These are phyloP conservation scores for Amphichorda felina DNA, from an alignment of 2,329 filamentous ascomycete species.

Conservation along the genomic window DNA sequence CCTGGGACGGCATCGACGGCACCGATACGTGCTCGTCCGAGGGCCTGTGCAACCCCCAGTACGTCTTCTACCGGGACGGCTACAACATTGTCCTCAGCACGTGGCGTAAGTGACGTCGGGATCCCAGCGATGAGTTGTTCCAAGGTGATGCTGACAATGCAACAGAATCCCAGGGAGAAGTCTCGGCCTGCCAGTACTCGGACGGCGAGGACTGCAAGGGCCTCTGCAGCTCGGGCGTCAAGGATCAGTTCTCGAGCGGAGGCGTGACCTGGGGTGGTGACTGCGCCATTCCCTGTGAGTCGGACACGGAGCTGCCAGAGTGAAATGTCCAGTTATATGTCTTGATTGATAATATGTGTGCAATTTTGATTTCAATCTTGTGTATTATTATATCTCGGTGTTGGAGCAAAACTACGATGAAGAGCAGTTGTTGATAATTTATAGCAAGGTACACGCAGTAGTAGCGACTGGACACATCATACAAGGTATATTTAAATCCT, in stretches of 20 bases:
- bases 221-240: not conserved
- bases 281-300: not conserved
- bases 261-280: not conserved
- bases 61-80: slow-evolving; percentile 1
- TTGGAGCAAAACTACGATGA: too few relatives aligned
- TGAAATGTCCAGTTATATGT: too few relatives aligned
- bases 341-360: too few relatives aligned
- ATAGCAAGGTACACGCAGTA: too few relatives aligned
- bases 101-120: slow-evolving; percentile 2
- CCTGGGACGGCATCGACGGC: not conserved
- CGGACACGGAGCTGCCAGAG: too few relatives aligned
- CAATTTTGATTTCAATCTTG: too few relatives aligned
- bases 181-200: not conserved
- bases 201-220: not conserved
- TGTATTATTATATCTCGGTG: too few relatives aligned
- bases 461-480: too few relatives aligned
- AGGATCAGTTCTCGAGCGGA: not conserved
- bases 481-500: too few relatives aligned
- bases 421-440: too few relatives aligned
- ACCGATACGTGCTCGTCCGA: not conserved
- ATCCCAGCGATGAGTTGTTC: too few relatives aligned
- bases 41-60: not conserved
- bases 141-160: too few relatives aligned
- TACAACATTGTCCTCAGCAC: slow-evolving; percentile 3
- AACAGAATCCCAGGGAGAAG: not conserved